Conservation (phyloP, 176 grass and related monocot species). For the Triticum aestivum region IWGSC_CS_RefSeq_v2.1 NC_057797.1:284578086-284578585, state of each 20-base stretch:
- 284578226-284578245: background rate
- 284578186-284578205: background rate
- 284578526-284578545: background rate
- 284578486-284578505: constrained; percentile 29
- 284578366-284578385: constrained; percentile 77
- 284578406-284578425: constrained; percentile 69
- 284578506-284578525: background rate
- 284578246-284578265: background rate
- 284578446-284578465: constrained; percentile 73
- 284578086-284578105: too few relatives aligned
- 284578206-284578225: background rate
- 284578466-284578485: constrained; percentile 96
- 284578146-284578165: background rate
- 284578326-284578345: constrained; percentile 75
- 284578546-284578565: background rate
- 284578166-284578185: background rate
- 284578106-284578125: background rate
- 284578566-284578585: background rate
- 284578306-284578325: constrained; percentile 77
- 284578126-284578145: background rate
- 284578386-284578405: constrained; percentile 57
- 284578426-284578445: constrained; percentile 74
- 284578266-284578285: background rate
- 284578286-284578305: background rate
- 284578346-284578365: constrained; percentile 68